A percentile compares a stretch with the other conserved stretches of the same genome.
phyloP scores from a whole-genome alignment of 176 grass and related monocot species.

The Avena insularis region DNA sequence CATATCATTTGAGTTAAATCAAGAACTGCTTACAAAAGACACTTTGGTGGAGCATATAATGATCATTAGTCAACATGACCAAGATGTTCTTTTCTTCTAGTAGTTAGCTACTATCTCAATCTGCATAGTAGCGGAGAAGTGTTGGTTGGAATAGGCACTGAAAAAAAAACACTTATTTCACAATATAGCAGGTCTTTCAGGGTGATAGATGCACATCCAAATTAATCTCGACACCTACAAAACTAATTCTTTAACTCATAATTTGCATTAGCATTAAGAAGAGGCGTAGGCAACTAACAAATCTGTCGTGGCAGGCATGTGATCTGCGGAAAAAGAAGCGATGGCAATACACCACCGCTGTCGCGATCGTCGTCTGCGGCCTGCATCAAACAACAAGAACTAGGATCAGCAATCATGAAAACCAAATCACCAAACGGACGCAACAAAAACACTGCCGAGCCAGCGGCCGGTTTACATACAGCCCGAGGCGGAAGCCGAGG shows the following conservation, averaged over 20 bases:
- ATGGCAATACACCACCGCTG: slow-evolving; percentile 68
- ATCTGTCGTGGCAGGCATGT: slow-evolving; percentile 73
- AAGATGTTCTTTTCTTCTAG: background rate
- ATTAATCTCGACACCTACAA: background rate
- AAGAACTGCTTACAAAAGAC: background rate
- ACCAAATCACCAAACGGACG: background rate
- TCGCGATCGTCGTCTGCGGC: slow-evolving; percentile 62
- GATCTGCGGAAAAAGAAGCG: slow-evolving; percentile 72
- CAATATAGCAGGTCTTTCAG: background rate
- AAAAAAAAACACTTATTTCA: background rate
- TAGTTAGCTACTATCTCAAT: slow-evolving; percentile 7
- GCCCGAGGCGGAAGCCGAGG: slow-evolving; percentile 55
- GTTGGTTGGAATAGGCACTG: background rate
- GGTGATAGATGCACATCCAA: background rate
- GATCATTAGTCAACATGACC: background rate
- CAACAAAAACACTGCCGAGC: no score
- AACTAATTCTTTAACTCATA: background rate
- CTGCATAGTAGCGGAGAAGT: background rate
- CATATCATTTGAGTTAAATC: background rate
- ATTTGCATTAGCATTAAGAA: slow-evolving; percentile 26
- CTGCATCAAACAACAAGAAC: slow-evolving; percentile 40
- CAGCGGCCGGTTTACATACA: slow-evolving; percentile 49
- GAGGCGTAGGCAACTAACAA: slow-evolving; percentile 49
- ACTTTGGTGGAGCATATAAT: background rate
- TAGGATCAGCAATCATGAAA: background rate